Evolutionary conservation across 768 basidiomycete species (phyloP).

Genomic region (Russula emetica): DNA sequence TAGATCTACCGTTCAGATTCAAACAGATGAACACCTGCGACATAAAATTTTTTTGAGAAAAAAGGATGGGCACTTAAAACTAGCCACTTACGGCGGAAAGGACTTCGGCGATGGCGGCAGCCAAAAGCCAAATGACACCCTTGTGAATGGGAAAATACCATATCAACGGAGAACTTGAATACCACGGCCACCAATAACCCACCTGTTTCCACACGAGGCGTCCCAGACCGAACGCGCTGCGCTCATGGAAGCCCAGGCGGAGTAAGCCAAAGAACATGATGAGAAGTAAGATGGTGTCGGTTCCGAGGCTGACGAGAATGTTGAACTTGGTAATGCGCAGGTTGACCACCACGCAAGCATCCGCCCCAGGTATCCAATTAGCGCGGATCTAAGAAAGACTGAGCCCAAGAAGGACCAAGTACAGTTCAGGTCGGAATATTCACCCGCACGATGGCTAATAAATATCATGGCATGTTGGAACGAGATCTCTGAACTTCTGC

Average conservation of each 20-base stretch:
- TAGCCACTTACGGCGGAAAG: background rate
- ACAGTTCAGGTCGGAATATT: background rate
- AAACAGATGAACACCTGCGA: conserved; percentile 4
- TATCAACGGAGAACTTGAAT: background rate
- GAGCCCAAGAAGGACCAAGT: background rate
- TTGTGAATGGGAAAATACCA: background rate
- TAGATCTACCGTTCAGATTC: background rate
- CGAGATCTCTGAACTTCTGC: background rate
- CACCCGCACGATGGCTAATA: background rate
- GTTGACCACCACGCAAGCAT: background rate
- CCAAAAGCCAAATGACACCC: conserved; percentile 1
- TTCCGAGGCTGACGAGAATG: background rate
- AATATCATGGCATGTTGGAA: background rate
- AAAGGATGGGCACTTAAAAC: too few relatives aligned
- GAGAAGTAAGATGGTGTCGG: background rate
- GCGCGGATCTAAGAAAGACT: background rate
- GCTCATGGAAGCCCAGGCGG: background rate
- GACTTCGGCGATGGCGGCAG: background rate
- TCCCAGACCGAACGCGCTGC: background rate
- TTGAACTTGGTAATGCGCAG: background rate
- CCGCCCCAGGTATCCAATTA: background rate
- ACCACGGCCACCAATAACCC: background rate
- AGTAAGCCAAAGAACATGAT: background rate
- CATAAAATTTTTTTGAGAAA: background rate
- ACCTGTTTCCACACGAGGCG: conserved; percentile 1